A percentile compares a stretch with the other conserved stretches of the same genome.
These are phyloP conservation scores for Capsicum pubescens DNA, from an alignment of 257 asterid genomes.

Conservation along the genomic window DNA sequence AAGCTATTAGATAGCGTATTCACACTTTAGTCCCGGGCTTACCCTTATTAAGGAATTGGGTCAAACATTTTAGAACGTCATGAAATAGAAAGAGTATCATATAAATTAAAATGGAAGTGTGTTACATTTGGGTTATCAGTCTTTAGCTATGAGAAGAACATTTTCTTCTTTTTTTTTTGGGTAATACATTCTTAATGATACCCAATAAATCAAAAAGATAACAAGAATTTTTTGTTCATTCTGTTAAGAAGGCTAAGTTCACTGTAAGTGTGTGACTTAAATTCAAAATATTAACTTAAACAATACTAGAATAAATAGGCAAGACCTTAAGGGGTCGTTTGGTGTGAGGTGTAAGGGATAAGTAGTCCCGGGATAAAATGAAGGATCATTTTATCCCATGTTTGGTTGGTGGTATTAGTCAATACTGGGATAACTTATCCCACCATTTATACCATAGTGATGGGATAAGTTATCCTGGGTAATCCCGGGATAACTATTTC, in stretches of 20 bases:
- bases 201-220: not conserved
- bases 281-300: not conserved
- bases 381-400: no score
- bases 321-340: not conserved
- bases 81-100: not conserved
- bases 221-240: not conserved
- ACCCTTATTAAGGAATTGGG: not conserved
- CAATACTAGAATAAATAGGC: slow-evolving; percentile 5
- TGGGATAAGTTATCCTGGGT: no score
- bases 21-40: not conserved
- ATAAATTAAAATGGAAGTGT: slow-evolving; percentile 7
- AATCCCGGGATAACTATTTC: no score
- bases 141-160: not conserved
- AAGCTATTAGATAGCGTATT: not conserved
- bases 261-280: not conserved
- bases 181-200: not conserved
- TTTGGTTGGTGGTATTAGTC: no score
- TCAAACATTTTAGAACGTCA: not conserved
- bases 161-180: not conserved
- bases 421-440: no score
- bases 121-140: not conserved
- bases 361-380: no score
- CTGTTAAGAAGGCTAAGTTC: slow-evolving; percentile 9
- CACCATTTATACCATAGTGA: no score
- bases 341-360: no score